Conservation (phyloP, 768 basidiomycete species). For the Kwoniella dejecticola region DNA sequence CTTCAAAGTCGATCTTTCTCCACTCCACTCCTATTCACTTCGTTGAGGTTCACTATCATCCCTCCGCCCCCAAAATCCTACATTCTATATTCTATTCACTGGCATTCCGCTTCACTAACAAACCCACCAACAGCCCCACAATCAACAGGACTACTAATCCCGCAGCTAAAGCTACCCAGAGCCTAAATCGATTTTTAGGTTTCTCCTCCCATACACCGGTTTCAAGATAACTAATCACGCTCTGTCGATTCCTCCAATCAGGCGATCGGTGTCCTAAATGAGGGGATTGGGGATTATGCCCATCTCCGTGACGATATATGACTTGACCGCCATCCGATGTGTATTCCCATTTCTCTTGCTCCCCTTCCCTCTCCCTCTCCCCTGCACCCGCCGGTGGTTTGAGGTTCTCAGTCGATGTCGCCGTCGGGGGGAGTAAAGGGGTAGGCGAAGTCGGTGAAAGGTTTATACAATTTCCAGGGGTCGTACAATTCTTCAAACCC, state of each 20-base stretch:
- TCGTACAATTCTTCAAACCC: too few species aligned
- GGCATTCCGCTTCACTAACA: not conserved
- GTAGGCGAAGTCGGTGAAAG: too few species aligned
- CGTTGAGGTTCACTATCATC: too few species aligned
- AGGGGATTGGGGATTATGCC: constrained; percentile 15
- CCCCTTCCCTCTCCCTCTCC: not conserved
- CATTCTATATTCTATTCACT: not conserved
- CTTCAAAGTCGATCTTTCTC: too few species aligned
- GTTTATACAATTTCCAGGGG: too few species aligned
- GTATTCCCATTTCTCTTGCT: not conserved
- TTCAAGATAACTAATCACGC: constrained; percentile 2
- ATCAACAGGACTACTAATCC: constrained; percentile 7
- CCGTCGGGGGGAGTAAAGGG: too few species aligned
- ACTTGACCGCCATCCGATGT: not conserved
- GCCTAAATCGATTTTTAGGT: not conserved
- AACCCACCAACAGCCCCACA: constrained; percentile 11
- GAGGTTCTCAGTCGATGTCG: too few species aligned
- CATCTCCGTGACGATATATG: not conserved
- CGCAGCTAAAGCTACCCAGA: not conserved
- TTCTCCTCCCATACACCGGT: constrained; percentile 7
- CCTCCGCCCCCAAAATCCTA: too few species aligned
- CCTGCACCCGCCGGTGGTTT: too few species aligned
- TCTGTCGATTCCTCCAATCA: constrained; percentile 12
- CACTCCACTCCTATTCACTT: too few species aligned
- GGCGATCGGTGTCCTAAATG: constrained; percentile 19